Percentiles rank a stretch among this genome's conserved stretches.
Conservation (phyloP, 106 monocot species). For the Dendrobium nobile region DNA sequence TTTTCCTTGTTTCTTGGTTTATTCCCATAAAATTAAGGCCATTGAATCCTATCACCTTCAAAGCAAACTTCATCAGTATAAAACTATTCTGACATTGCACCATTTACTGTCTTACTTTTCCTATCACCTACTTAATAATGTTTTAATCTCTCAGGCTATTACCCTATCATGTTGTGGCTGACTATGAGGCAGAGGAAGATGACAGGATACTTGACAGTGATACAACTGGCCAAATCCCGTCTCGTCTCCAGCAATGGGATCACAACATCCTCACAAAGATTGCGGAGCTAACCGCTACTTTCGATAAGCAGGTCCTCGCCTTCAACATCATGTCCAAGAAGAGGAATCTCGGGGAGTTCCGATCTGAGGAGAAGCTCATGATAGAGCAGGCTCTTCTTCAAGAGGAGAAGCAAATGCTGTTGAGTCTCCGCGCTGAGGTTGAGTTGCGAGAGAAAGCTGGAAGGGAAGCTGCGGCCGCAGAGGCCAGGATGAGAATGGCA, state of each 20-base stretch:
- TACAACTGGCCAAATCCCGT: constrained; percentile 54
- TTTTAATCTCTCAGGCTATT: constrained; percentile 35
- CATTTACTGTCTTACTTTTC: no score
- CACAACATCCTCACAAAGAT: constrained; percentile 71
- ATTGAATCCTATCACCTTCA: no score
- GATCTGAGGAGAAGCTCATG: constrained; percentile 80
- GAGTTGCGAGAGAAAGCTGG: constrained; percentile 64
- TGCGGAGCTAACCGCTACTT: constrained; percentile 61
- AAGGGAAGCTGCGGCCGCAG: constrained; percentile 38
- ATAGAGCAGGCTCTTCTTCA: constrained; percentile 68
- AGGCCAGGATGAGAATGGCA: constrained; percentile 57
- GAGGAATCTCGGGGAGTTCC: constrained; percentile 63
- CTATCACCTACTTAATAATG: not conserved
- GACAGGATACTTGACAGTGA: constrained; percentile 72
- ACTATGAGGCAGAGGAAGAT: constrained; percentile 91
- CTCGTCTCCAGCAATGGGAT: constrained; percentile 82
- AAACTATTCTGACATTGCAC: no score
- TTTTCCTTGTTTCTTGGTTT: no score
- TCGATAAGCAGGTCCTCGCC: constrained; percentile 85
- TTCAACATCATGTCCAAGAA: constrained; percentile 82
- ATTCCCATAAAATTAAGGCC: no score
- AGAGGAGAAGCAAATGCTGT: constrained; percentile 51
- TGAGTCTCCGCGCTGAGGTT: constrained; percentile 41
- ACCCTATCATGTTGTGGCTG: constrained; percentile 79
- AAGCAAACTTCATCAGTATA: no score